Percentiles rank a stretch among this genome's conserved stretches.
Evolutionary conservation across 306 rosid genomes (phyloP).

Genomic region (Pterocarpus santalinus): DNA sequence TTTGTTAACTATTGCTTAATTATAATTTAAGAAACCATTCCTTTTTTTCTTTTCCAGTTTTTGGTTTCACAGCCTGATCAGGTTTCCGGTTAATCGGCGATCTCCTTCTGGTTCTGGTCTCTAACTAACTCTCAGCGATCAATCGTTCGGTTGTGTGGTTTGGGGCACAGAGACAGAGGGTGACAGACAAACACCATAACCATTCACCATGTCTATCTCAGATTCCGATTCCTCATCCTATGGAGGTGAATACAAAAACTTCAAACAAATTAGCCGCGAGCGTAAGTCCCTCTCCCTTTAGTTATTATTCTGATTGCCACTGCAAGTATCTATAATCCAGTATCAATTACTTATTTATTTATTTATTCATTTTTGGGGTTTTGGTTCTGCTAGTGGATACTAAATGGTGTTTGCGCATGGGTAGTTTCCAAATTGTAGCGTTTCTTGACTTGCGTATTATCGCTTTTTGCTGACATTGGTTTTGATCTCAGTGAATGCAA

Average conservation of each 20-base stretch:
- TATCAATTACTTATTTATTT: background rate
- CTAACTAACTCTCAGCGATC: slow-evolving; percentile 7
- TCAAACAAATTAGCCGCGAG: slow-evolving; percentile 57
- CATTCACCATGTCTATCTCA: slow-evolving; percentile 40
- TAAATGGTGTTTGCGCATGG: background rate
- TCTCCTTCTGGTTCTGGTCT: slow-evolving; percentile 41
- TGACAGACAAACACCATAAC: background rate
- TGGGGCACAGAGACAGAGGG: slow-evolving; percentile 33
- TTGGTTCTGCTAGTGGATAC: slow-evolving; percentile 2
- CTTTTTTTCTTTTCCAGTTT: background rate
- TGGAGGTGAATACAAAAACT: slow-evolving; percentile 47
- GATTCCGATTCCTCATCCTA: slow-evolving; percentile 57
- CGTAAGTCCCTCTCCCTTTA: slow-evolving; percentile 36
- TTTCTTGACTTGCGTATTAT: background rate
- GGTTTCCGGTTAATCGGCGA: slow-evolving; percentile 42
- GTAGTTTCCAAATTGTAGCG: too few species aligned
- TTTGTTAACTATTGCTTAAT: background rate
- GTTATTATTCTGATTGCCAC: background rate
- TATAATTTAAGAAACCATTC: slow-evolving; percentile 16
- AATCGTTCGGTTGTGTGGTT: slow-evolving; percentile 30
- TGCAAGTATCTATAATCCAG: background rate
- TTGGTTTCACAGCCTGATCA: slow-evolving; percentile 27
- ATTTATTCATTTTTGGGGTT: background rate
- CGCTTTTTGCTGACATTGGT: slow-evolving; percentile 7
- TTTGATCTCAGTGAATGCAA: slow-evolving; percentile 37